Conservation (phyloP, 2,329 filamentous ascomycete genomes). For the Neonectria sp. region DNA sequence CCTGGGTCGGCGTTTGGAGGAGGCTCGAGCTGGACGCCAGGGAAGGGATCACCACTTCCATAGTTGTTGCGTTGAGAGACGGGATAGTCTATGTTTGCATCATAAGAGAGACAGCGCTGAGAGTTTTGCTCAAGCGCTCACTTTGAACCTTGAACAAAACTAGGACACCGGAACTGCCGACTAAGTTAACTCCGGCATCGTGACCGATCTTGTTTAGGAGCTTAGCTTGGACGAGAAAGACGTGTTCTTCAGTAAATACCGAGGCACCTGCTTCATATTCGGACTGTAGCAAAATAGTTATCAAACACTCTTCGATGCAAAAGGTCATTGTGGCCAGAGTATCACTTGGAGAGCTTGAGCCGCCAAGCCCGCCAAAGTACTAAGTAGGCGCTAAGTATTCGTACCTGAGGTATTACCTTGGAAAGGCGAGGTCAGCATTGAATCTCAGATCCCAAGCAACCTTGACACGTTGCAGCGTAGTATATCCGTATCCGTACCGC, state of each 20-base stretch:
- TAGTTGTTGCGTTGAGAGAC: constrained; percentile 21
- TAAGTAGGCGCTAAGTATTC: background rate
- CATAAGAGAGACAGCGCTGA: background rate
- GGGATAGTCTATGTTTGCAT: too few species aligned
- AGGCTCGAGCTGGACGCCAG: constrained; percentile 61
- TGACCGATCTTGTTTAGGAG: too few species aligned
- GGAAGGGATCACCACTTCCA: constrained; percentile 59
- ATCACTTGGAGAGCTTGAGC: background rate
- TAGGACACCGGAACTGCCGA: too few species aligned
- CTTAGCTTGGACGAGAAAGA: too few species aligned
- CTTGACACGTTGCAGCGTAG: background rate
- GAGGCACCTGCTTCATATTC: too few species aligned
- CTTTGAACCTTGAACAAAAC: background rate
- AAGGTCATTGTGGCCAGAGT: too few species aligned
- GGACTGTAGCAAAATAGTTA: too few species aligned
- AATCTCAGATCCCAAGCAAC: background rate
- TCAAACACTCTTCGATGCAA: too few species aligned
- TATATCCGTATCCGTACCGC: background rate
- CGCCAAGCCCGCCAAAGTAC: too few species aligned
- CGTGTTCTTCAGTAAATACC: too few species aligned
- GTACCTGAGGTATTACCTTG: background rate
- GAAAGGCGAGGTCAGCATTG: background rate
- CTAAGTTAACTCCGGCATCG: too few species aligned
- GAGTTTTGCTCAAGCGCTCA: background rate
- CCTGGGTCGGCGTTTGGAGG: constrained; percentile 57